Evolutionary conservation across 2,329 filamentous ascomycete genomes (phyloP).

Genomic region (Zalaria sp.): DNA sequence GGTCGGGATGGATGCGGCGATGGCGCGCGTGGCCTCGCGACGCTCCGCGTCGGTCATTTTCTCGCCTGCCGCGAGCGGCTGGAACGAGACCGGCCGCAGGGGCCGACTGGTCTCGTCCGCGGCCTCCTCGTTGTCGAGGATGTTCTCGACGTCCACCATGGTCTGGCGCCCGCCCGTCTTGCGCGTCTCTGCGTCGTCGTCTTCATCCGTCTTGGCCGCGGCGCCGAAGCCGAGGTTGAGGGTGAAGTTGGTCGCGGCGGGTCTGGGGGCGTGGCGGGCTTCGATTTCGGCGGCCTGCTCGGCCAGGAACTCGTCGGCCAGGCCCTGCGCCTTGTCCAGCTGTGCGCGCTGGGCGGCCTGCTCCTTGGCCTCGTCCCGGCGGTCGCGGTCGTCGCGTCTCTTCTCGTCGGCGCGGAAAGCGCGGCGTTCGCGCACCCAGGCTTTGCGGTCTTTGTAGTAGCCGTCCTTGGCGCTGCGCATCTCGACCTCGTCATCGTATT

Average conservation of each 20-base stretch:
- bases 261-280: constrained; percentile 21
- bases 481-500: constrained; percentile 80
- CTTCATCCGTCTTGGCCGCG: neutral
- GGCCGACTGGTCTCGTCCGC: constrained; percentile 16
- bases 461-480: constrained; percentile 60
- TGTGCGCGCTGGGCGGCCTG: constrained; percentile 44
- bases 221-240: constrained; percentile 6
- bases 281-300: constrained; percentile 67
- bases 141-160: constrained; percentile 82
- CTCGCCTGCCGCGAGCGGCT: constrained; percentile 36
- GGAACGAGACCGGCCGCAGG: constrained; percentile 22
- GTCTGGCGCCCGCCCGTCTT: constrained; percentile 39
- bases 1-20: constrained; percentile 81
- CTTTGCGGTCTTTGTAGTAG: constrained; percentile 78
- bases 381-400: constrained; percentile 68
- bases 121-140: constrained; percentile 77
- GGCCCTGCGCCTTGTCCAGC: constrained; percentile 61
- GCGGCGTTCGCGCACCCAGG: constrained; percentile 72
- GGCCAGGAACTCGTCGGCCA: constrained; percentile 85
- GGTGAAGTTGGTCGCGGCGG: constrained; percentile 3
- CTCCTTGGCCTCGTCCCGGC: constrained; percentile 64
- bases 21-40: constrained; percentile 61
- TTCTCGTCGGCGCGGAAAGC: constrained; percentile 60
- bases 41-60: constrained; percentile 79
- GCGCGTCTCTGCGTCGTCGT: constrained; percentile 3